Conservation (phyloP, 345 rosid species). For the Syzygium oleosum region DNA sequence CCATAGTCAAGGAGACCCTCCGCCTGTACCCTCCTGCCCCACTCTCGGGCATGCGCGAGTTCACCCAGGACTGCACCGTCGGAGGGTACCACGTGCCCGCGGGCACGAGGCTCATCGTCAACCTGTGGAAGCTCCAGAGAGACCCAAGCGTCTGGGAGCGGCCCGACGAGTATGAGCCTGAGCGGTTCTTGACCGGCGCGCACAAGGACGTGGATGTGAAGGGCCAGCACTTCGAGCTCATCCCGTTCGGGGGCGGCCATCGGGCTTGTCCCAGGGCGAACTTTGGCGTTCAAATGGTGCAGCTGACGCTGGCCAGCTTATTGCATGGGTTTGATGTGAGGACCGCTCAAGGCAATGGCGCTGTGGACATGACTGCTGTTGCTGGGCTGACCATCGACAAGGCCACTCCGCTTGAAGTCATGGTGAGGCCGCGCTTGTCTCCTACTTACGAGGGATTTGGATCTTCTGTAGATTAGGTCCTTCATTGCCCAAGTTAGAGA, state of each 20-base stretch:
- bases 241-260: conserved; percentile 13
- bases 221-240: conserved; percentile 11
- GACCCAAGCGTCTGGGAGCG: conserved; percentile 8
- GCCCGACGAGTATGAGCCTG: conserved; percentile 11
- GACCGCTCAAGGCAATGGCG: not conserved
- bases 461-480: not conserved
- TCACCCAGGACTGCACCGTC: conserved; percentile 7
- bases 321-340: conserved; percentile 1
- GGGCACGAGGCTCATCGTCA: conserved; percentile 7
- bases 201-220: conserved; percentile 4
- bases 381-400: not conserved
- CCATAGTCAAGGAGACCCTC: not conserved
- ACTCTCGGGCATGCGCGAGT: not conserved
- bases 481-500: not conserved
- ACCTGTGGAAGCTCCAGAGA: conserved; percentile 12
- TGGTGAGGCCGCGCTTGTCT: conserved; percentile 4
- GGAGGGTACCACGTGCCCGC: conserved; percentile 1
- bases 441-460: not conserved
- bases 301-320: conserved; percentile 5
- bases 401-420: conserved; percentile 8
- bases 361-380: conserved; percentile 8
- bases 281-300: conserved; percentile 7
- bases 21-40: not conserved
- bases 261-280: conserved; percentile 9
- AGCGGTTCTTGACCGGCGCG: conserved; percentile 7